Evolutionary conservation across 1,284 basidiomycete species (phyloP).

Genomic region (Cutaneotrichosporon dermatis): DNA sequence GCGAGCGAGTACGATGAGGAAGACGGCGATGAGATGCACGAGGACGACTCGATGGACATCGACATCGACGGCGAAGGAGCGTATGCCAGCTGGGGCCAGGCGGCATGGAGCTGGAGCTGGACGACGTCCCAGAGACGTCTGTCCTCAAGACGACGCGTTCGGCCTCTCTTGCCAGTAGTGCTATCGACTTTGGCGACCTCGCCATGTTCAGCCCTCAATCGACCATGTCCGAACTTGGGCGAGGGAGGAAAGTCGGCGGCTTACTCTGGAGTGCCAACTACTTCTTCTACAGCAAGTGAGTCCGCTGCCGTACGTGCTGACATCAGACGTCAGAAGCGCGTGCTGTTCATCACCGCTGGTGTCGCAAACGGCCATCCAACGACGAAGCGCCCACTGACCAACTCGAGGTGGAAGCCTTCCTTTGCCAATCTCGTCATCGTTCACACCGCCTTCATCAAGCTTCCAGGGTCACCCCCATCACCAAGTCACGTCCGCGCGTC

Average conservation of each 20-base stretch:
- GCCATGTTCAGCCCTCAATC: conserved; percentile 16
- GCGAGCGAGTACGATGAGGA: conserved; percentile 35
- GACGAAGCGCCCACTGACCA: conserved; percentile 16
- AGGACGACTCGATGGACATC: conserved; percentile 36
- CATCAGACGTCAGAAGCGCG: conserved; percentile 64
- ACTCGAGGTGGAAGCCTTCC: conserved; percentile 25
- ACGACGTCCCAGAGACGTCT: conserved; percentile 18
- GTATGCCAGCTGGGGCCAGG: conserved; percentile 30
- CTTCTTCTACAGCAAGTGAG: conserved; percentile 92
- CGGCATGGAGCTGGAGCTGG: conserved; percentile 32
- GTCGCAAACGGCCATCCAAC: conserved; percentile 56
- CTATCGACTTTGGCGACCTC: conserved; percentile 43
- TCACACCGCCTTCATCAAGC: conserved; percentile 22
- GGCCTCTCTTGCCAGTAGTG: conserved; percentile 8
- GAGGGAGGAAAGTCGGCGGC: conserved; percentile 61
- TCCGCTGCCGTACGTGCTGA: conserved; percentile 7
- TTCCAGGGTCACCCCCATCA: conserved; percentile 11
- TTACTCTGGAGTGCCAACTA: conserved; percentile 95
- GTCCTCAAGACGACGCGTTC: conserved; percentile 5
- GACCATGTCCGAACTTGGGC: conserved; percentile 45
- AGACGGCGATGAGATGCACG: conserved; percentile 31
- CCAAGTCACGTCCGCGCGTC: conserved; percentile 12
- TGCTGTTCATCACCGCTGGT: conserved; percentile 94
- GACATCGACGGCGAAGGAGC: conserved; percentile 38
- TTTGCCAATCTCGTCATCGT: conserved; percentile 33